Evolutionary conservation across 805 yeast genomes (phyloP).

Genomic region (Komagataella kurtzmanii): DNA sequence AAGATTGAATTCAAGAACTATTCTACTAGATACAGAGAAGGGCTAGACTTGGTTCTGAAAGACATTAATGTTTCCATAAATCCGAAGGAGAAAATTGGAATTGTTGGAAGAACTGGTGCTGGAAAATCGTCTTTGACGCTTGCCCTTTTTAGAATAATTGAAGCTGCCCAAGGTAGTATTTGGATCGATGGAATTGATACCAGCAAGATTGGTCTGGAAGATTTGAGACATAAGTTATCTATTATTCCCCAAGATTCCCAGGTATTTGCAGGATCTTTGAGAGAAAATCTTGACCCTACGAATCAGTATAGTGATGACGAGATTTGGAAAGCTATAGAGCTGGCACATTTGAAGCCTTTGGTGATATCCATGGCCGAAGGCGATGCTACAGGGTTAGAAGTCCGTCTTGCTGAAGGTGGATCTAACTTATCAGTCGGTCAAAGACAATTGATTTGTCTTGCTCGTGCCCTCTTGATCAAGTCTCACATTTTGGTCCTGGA

Average conservation of each 20-base stretch:
- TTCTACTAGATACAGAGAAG: conserved; percentile 75
- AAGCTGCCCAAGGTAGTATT: conserved; percentile 59
- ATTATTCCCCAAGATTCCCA: conserved; percentile 94
- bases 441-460: conserved; percentile 73
- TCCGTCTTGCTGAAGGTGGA: conserved; percentile 19
- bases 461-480: conserved; percentile 59
- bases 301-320: conserved; percentile 54
- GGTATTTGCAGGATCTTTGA: conserved; percentile 73
- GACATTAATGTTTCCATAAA: conserved; percentile 49
- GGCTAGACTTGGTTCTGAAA: conserved; percentile 67
- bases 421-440: conserved; percentile 83
- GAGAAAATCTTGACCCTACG: conserved; percentile 83
- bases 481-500: conserved; percentile 58
- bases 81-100: conserved; percentile 79
- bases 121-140: conserved; percentile 82
- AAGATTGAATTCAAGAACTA: conserved; percentile 54
- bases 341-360: conserved; percentile 66
- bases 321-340: conserved; percentile 69
- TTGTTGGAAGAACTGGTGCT: conserved; percentile 96
- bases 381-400: conserved; percentile 12
- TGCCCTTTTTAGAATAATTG: conserved; percentile 78
- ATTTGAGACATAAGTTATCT: conserved; percentile 62
- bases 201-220: conserved; percentile 56
- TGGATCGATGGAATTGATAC: conserved; percentile 61
- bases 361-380: conserved; percentile 32